phyloP scores from a whole-genome alignment of 306 rosid genomes.

The Elaeagnus macrophylla region DNA sequence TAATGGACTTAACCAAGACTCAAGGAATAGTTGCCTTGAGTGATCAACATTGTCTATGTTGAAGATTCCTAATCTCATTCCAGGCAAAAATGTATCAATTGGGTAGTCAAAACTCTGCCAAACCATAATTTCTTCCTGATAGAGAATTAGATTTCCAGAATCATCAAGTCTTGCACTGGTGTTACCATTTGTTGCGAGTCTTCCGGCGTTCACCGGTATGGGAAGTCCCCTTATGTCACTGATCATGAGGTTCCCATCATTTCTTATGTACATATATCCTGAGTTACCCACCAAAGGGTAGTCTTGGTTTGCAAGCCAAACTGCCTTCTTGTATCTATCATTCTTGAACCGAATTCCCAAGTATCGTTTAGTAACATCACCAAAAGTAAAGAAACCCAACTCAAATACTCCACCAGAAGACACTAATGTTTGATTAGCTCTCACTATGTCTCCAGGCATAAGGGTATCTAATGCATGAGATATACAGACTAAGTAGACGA shows the following conservation, averaged over 20 bases:
- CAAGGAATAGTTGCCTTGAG: conserved; percentile 4
- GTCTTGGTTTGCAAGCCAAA: conserved; percentile 22
- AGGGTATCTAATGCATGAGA: conserved; percentile 17
- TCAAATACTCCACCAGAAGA: conserved; percentile 18
- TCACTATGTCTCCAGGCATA: not conserved
- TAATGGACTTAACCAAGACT: conserved; percentile 13
- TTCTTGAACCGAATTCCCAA: conserved; percentile 27
- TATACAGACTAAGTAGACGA: not conserved
- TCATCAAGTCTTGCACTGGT: conserved; percentile 11
- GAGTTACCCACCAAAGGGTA: conserved; percentile 4
- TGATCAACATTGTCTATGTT: conserved; percentile 5
- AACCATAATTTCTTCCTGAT: not conserved
- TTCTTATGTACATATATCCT: conserved; percentile 4
- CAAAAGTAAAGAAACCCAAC: conserved; percentile 17
- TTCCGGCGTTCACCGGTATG: not conserved
- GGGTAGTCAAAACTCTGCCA: conserved; percentile 21
- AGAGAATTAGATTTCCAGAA: conserved; percentile 14
- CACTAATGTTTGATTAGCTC: conserved; percentile 9
- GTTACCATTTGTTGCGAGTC: not conserved
- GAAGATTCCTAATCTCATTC: conserved; percentile 18
- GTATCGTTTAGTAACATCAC: not conserved
- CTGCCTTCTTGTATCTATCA: conserved; percentile 16
- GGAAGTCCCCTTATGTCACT: conserved; percentile 3
- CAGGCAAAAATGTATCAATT: conserved; percentile 16
- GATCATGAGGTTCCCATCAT: conserved; percentile 13